Evolutionary conservation across 805 yeast species (phyloP), one percentile per base, ranked within the genome.

Genomic region (Wickerhamomyces bisporus): DNA sequence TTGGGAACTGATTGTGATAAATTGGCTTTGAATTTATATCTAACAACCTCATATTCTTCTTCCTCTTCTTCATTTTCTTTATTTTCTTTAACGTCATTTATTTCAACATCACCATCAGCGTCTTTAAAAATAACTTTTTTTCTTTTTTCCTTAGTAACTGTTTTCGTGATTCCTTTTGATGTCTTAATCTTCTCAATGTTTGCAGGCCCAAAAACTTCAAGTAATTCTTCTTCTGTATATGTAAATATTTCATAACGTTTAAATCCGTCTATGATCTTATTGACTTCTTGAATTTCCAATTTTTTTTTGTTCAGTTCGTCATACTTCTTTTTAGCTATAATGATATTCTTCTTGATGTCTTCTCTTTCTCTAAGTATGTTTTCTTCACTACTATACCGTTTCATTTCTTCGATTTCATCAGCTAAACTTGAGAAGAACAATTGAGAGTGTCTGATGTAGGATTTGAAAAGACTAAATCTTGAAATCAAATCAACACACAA

Each of bases 241-340:
- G 6, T 26, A 10, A 48, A 14, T 1, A 11, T 31, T 13, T 25
- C 35, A 3, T 7, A n/a, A 3, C n/a, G 17, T 5, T 29, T 27
- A 23, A 50, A 46, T 10, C 23, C 13, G 3, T 27, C 26, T 18
- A 49, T 50, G 7, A 26, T 38, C 9, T 21, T 30, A 30, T 49
- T 51, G 21, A 51, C 36, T 1, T 46, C 48, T 12, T 31, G 30
- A 11, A 51, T 38, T 25, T 51, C 56, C 3, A 17, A 18, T 23
- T 39, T 39, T 35, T 46, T 48, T 33, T 34, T 42, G 8, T 34
- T 38, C 4, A 51, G 36, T 28, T 41, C 45, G 6, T 43, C 49
- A 5, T 39, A 40, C 12, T 36, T 40, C 34, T 38, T 42, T 38
- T 42, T 44, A 24, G 45, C 33, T 10, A 34, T 26, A 33, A 44